Evolutionary conservation across 108 stramenopile genomes (phyloP).

Genomic region (Discostella pseudostelligera): DNA sequence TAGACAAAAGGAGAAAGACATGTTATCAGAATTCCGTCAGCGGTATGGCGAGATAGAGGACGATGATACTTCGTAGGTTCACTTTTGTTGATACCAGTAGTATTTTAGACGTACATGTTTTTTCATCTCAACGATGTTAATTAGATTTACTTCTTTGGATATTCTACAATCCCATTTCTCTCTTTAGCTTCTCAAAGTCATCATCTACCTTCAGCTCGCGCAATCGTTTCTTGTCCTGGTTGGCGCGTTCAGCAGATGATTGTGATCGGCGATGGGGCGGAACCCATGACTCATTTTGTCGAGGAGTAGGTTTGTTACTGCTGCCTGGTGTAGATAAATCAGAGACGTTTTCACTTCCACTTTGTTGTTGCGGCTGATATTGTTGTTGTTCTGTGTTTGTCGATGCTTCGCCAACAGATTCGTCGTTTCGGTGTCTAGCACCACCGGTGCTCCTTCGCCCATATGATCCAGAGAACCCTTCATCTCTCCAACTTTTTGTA

Average conservation of each 20-base stretch:
- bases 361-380: conserved; percentile 12
- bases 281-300: conserved; percentile 33
- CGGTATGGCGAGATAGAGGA: conserved; percentile 28
- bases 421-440: background rate
- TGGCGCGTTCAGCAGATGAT: conserved; percentile 46
- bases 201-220: conserved; percentile 85
- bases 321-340: background rate
- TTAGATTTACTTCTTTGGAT: background rate
- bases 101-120: too few relatives aligned
- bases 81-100: too few relatives aligned
- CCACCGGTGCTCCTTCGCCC: background rate
- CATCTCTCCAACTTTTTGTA: too few relatives aligned
- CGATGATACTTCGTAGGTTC: background rate
- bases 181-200: conserved; percentile 84
- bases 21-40: conserved; percentile 23
- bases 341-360: conserved; percentile 2
- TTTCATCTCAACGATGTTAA: too few relatives aligned
- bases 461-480: too few relatives aligned
- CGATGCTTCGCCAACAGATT: conserved; percentile 9
- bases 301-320: background rate
- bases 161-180: conserved; percentile 72
- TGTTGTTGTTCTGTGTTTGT: conserved; percentile 5
- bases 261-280: conserved; percentile 79
- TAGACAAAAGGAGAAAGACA: conserved; percentile 28
- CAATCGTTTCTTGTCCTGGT: conserved; percentile 62